phyloP scores from a whole-genome alignment of 108 stramenopile species.

The Nitzschia sp. region DNA sequence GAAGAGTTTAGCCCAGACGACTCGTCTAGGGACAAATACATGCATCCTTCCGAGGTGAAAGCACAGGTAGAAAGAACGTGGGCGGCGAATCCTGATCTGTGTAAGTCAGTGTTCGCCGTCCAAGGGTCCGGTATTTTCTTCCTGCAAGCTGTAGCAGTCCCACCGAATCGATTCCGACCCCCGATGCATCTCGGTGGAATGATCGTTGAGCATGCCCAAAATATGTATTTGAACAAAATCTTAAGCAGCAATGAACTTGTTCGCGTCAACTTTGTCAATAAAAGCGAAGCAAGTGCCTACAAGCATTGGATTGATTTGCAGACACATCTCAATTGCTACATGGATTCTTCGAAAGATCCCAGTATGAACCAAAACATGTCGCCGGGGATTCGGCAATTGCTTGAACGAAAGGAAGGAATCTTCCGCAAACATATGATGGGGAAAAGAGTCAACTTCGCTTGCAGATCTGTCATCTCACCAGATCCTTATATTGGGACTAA shows the following conservation, averaged over 20 bases:
- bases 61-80: constrained; percentile 90
- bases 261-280: constrained; percentile 54
- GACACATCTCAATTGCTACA: constrained; percentile 92
- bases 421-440: constrained; percentile 99
- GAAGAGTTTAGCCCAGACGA: constrained; percentile 29
- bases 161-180: constrained; percentile 96
- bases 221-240: constrained; percentile 83
- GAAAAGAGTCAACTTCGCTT: constrained; percentile 98
- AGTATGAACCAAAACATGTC: constrained; percentile 43
- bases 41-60: constrained; percentile 92
- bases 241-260: constrained; percentile 72
- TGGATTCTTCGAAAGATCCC: constrained; percentile 95
- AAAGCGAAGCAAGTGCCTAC: constrained; percentile 49
- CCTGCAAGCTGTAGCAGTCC: constrained; percentile 84
- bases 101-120: constrained; percentile 74
- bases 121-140: constrained; percentile 88
- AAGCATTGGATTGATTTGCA: constrained; percentile 95
- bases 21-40: constrained; percentile 70
- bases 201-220: constrained; percentile 96
- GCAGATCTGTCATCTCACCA: constrained; percentile 97
- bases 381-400: constrained; percentile 90
- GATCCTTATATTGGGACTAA: constrained; percentile 97
- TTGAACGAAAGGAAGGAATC: constrained; percentile 99
- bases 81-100: constrained; percentile 66
- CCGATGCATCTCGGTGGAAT: constrained; percentile 89